Conservation (phyloP, 2,329 filamentous ascomycete genomes). For the Alternaria triticina region DNA sequence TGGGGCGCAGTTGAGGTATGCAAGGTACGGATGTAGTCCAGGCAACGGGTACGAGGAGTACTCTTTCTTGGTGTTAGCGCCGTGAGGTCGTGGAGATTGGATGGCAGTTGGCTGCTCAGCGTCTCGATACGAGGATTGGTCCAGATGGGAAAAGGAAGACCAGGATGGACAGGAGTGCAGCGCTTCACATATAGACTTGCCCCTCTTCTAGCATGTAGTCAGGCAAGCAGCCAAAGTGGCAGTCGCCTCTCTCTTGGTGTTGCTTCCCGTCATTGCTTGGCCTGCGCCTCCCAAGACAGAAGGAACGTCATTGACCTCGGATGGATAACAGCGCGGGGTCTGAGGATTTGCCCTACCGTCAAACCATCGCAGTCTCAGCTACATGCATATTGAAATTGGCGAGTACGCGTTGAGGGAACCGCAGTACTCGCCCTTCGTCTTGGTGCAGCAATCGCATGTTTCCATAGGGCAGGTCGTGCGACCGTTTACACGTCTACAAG, state of each 20-base stretch:
- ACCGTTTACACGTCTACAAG: neutral
- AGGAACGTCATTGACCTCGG: slow-evolving; percentile 23
- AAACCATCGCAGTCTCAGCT: slow-evolving; percentile 15
- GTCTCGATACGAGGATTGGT: neutral
- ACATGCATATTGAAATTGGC: slow-evolving; percentile 2
- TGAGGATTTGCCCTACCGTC: slow-evolving; percentile 2
- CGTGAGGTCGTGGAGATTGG: neutral
- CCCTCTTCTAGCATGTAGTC: neutral
- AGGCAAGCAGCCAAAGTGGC: slow-evolving; percentile 10
- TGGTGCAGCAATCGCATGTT: neutral
- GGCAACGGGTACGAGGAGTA: neutral
- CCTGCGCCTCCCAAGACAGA: slow-evolving; percentile 15
- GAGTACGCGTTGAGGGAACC: neutral
- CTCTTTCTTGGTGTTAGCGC: neutral
- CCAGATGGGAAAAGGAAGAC: neutral
- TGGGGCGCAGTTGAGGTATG: neutral
- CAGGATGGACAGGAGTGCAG: neutral
- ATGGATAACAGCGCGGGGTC: slow-evolving; percentile 2
- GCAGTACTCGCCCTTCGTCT: neutral
- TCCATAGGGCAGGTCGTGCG: slow-evolving; percentile 1
- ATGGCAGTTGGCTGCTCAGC: neutral
- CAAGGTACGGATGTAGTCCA: slow-evolving; percentile 13
- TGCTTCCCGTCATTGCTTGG: slow-evolving; percentile 26
- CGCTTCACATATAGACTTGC: slow-evolving; percentile 14
- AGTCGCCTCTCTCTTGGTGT: slow-evolving; percentile 11